Conservation (phyloP, 2,329 filamentous ascomycete species). For the Akanthomyces muscarius region DNA sequence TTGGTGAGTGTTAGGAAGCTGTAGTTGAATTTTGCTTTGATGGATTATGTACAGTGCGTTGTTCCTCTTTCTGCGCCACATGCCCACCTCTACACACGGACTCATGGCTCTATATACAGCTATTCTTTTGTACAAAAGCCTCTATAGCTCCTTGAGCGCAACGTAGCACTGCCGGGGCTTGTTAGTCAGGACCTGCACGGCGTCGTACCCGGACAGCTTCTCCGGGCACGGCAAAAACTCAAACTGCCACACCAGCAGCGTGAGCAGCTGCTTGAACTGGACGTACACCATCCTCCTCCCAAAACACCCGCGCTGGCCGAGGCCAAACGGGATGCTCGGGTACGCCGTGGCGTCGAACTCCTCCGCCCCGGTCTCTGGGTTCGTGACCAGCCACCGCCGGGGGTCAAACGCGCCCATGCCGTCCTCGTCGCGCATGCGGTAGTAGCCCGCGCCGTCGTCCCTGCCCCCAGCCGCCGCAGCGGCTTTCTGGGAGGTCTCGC, state of each 20-base stretch:
- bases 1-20: too few species aligned
- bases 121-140: neutral
- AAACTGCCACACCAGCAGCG: slow-evolving; percentile 16
- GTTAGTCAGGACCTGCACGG: slow-evolving; percentile 9
- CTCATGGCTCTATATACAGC: neutral
- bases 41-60: neutral
- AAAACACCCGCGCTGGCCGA: slow-evolving; percentile 13
- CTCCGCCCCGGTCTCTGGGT: neutral
- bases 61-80: too few species aligned
- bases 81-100: too few species aligned
- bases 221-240: neutral
- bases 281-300: slow-evolving; percentile 11
- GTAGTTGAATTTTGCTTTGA: too few species aligned
- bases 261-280: slow-evolving; percentile 12
- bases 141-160: slow-evolving; percentile 3
- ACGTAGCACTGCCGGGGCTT: slow-evolving; percentile 14
- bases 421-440: slow-evolving; percentile 4
- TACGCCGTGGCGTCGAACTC: slow-evolving; percentile 10
- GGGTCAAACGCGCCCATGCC: slow-evolving; percentile 18
- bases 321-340: slow-evolving; percentile 7
- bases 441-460: slow-evolving; percentile 9
- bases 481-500: neutral
- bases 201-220: slow-evolving; percentile 9
- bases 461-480: neutral
- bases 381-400: slow-evolving; percentile 17